Evolutionary conservation across 2,329 filamentous ascomycete genomes (phyloP).

Genomic region (Periconia sp.): DNA sequence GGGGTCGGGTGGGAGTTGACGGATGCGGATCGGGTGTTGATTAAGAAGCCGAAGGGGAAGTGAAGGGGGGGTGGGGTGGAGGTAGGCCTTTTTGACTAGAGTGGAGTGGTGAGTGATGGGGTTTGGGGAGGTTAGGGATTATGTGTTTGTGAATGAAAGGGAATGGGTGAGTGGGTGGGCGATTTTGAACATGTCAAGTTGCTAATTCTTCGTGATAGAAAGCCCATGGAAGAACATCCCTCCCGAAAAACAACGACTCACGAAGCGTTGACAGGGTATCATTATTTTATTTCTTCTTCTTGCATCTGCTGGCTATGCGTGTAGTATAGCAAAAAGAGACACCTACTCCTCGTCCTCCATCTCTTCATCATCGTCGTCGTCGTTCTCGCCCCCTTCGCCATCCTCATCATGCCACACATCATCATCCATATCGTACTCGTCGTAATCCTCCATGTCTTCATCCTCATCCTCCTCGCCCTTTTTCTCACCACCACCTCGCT

Average conservation of each 20-base stretch:
- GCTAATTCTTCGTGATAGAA: too few relatives aligned
- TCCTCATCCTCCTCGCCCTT: constrained; percentile 46
- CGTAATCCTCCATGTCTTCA: constrained; percentile 45
- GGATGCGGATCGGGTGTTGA: constrained; percentile 69
- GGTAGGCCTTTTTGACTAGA: background rate
- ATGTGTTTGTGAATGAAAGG: too few relatives aligned
- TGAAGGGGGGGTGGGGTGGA: constrained; percentile 14
- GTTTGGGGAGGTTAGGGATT: too few relatives aligned
- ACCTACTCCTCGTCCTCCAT: constrained; percentile 50
- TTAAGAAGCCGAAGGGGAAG: constrained; percentile 62
- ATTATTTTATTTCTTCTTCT: constrained; percentile 14
- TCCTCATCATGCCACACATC: constrained; percentile 56
- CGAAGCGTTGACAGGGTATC: constrained; percentile 34
- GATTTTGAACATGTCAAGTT: background rate
- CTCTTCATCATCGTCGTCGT: constrained; percentile 53
- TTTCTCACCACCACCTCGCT: constrained; percentile 49
- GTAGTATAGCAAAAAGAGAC: constrained; percentile 1
- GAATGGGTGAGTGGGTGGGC: background rate
- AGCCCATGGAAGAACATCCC: background rate
- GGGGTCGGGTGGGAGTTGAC: constrained; percentile 85
- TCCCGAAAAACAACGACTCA: background rate
- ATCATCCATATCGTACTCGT: constrained; percentile 53
- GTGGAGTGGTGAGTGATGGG: too few relatives aligned
- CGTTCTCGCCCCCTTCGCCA: constrained; percentile 51
- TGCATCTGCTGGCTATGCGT: constrained; percentile 1